A percentile compares a stretch with the other conserved stretches of the same genome.
Evolutionary conservation across 2,329 filamentous ascomycete genomes (phyloP).

Genomic region (Pseudogymnoascus pannorum): DNA sequence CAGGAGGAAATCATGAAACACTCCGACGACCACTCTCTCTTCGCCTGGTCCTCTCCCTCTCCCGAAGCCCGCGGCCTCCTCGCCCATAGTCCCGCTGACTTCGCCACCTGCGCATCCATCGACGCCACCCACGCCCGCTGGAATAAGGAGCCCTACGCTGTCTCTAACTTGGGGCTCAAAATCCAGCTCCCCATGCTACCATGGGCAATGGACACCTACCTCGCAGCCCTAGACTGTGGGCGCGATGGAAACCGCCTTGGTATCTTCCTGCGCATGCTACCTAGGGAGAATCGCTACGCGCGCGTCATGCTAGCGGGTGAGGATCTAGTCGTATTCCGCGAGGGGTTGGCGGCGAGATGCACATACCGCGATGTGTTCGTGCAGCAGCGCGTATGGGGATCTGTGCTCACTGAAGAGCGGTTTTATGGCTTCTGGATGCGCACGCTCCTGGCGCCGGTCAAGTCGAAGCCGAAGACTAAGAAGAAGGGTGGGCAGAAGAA

Average conservation of each 20-base stretch:
- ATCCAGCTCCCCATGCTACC: not conserved
- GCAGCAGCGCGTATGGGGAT: not conserved
- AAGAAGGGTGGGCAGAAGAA: not conserved
- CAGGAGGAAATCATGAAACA: conserved; percentile 33
- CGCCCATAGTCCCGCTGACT: not conserved
- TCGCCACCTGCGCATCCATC: not conserved
- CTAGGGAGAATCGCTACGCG: not conserved
- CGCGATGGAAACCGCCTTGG: not conserved
- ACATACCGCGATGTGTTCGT: not conserved
- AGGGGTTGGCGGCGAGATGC: not conserved
- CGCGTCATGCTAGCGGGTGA: not conserved
- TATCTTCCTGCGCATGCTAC: not conserved
- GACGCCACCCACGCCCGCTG: not conserved
- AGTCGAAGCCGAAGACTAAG: not conserved
- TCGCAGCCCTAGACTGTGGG: not conserved
- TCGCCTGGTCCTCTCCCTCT: not conserved
- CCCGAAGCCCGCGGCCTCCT: not conserved
- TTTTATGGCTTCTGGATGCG: not conserved
- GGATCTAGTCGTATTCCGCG: not conserved
- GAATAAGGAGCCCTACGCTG: not conserved
- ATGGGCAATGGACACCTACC: not conserved
- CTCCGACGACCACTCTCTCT: not conserved
- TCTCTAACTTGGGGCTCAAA: not conserved
- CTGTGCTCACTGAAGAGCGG: not conserved
- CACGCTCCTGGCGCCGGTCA: not conserved